Evolutionary conservation across 2,329 filamentous ascomycete species (phyloP).

Genomic region (Alternaria panax): DNA sequence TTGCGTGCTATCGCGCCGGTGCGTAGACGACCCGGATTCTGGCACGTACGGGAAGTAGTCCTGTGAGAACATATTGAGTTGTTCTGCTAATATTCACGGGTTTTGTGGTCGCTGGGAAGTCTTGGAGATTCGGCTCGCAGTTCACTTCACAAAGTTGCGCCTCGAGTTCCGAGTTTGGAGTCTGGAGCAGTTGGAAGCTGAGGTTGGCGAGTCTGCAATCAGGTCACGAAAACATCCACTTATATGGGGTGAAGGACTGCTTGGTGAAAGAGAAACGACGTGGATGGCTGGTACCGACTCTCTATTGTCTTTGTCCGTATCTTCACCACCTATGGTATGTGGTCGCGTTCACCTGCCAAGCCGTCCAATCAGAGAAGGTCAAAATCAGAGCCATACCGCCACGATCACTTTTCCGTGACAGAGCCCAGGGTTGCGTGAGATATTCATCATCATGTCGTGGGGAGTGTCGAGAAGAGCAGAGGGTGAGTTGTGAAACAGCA

Average conservation of each 20-base stretch:
- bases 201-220: conserved; percentile 11
- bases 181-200: conserved; percentile 7
- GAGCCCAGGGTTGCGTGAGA: background rate
- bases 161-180: background rate
- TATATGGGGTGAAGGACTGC: background rate
- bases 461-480: background rate
- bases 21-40: background rate
- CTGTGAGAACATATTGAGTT: conserved; percentile 18
- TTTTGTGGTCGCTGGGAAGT: background rate
- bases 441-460: background rate
- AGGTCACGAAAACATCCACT: background rate
- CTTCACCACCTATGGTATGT: conserved; percentile 1
- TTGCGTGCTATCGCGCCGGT: conserved; percentile 11
- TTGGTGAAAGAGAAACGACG: conserved; percentile 10
- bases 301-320: conserved; percentile 14
- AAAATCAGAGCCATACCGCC: background rate
- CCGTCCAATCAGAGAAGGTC: conserved; percentile 1
- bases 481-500: background rate
- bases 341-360: conserved; percentile 2
- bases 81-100: conserved; percentile 4
- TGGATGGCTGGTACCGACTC: conserved; percentile 7
- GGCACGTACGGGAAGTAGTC: conserved; percentile 13
- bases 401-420: background rate
- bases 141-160: conserved; percentile 3
- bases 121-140: background rate